phyloP scores from a whole-genome alignment of 306 rosid genomes.

The Casuarina equisetifolia region DNA sequence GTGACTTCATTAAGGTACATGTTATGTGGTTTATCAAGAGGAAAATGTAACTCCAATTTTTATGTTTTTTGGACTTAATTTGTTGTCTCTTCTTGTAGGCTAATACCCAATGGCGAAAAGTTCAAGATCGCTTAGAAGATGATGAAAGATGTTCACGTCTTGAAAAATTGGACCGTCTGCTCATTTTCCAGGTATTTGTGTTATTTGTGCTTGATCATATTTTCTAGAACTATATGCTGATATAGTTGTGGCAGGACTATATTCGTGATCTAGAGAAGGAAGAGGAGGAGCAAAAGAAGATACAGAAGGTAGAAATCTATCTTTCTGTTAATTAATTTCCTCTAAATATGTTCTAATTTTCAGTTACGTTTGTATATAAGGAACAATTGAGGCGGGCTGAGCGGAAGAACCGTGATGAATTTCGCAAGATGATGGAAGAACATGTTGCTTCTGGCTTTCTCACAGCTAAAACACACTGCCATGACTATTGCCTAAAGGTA shows the following conservation, averaged over 20 bases:
- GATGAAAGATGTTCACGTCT: conserved; percentile 89
- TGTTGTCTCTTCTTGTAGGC: conserved; percentile 49
- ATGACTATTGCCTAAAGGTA: conserved; percentile 90
- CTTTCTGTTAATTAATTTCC: conserved; percentile 19
- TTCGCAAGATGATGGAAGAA: conserved; percentile 84
- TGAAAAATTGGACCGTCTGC: conserved; percentile 92
- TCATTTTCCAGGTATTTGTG: conserved; percentile 75
- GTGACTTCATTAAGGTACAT: conserved; percentile 82
- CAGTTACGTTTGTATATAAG: conserved; percentile 35
- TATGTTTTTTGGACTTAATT: conserved; percentile 1
- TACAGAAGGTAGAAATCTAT: conserved; percentile 62
- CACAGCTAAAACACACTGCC: conserved; percentile 86
- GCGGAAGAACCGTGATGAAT: conserved; percentile 95
- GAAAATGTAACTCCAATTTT: background rate
- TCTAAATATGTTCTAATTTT: conserved; percentile 29
- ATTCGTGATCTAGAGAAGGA: conserved; percentile 95
- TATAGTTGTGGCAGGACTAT: conserved; percentile 68
- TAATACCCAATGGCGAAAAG: conserved; percentile 87
- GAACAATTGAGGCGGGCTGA: conserved; percentile 78
- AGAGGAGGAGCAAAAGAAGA: conserved; percentile 86
- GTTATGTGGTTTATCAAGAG: background rate
- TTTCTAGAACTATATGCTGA: conserved; percentile 29
- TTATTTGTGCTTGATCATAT: conserved; percentile 25
- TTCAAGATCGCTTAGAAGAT: conserved; percentile 97
- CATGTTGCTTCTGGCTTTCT: conserved; percentile 67